Evolutionary conservation across 495 filamentous ascomycete genomes (phyloP).

Genomic region (Podospora pseudopauciseta): DNA sequence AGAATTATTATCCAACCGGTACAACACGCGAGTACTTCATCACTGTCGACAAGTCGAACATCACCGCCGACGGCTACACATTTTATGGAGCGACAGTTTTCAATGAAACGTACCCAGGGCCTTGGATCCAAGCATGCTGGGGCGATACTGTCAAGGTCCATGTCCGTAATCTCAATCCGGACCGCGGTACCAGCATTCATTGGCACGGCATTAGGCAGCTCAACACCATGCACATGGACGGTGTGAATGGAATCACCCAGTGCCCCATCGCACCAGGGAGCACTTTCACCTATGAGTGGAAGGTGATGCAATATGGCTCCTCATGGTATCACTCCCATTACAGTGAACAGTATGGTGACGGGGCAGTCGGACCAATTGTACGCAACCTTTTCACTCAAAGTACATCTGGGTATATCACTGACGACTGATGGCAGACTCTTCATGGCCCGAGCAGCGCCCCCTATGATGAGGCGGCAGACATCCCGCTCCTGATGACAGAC

Average conservation of each 20-base stretch:
- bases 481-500: slow-evolving; percentile 45
- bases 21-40: not conserved
- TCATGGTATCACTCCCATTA: slow-evolving; percentile 62
- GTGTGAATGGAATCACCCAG: slow-evolving; percentile 45
- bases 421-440: slow-evolving; percentile 21
- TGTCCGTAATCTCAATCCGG: slow-evolving; percentile 32
- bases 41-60: not conserved
- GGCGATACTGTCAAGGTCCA: slow-evolving; percentile 57
- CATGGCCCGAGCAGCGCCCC: slow-evolving; percentile 45
- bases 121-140: slow-evolving; percentile 55
- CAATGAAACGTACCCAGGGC: slow-evolving; percentile 40
- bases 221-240: slow-evolving; percentile 31
- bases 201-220: slow-evolving; percentile 51
- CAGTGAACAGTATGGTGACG: slow-evolving; percentile 51
- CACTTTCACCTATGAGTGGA: slow-evolving; percentile 29
- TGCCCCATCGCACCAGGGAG: slow-evolving; percentile 48
- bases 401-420: not conserved
- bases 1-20: slow-evolving; percentile 4
- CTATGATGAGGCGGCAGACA: slow-evolving; percentile 51
- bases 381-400: not conserved
- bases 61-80: slow-evolving; percentile 10
- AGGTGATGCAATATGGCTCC: slow-evolving; percentile 49
- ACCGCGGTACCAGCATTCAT: slow-evolving; percentile 44
- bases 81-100: slow-evolving; percentile 2
- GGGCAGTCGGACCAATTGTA: slow-evolving; percentile 44